Evolutionary conservation across 805 yeast genomes (phyloP), one percentile per base, ranked within the genome.

Genomic region (Schizosaccharomyces cryophilus): DNA sequence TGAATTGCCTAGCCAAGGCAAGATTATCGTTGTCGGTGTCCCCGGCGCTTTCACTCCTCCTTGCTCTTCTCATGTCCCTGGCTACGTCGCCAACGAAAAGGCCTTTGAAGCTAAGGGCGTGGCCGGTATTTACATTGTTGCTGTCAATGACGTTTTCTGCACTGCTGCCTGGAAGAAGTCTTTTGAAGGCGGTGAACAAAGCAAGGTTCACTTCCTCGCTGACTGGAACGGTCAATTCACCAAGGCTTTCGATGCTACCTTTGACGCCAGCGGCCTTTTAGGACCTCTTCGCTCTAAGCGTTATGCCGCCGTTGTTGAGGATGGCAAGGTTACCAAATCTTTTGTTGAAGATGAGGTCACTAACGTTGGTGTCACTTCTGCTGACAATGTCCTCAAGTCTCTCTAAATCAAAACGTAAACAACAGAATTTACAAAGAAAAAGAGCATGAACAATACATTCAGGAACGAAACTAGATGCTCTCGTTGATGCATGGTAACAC

Each of bases 111-210:
- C 74, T 35, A 83, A 84, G 72, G 95, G 95, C n/a, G 76, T 79
- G 72, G 66, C 72, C 30, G 72, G 79, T 58, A 71, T 87, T 60
- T 80, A 76, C 66, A 80, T 88, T 54, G 79, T 88, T 42, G 77
- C 93, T 21, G 95, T 86, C 59, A 88, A 88, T 71, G 96, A 88
- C 69, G 78, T 93, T 2, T 88, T 88, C 70, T 95, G 87, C 60
- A 80, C 82, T 68, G 78, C 80, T 66, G 89, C 93, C 0, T 88
- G 95, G 95, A 80, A 79, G 55, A 78, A 81, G 62, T 67, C 62
- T 1, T 63, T 73, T 42, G 65, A 62, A 35, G 66, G 64, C 21
- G 66, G 66, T 55, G 63, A 64, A 38, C 60, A 61, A 21, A 21
- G 29, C n/a, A 71, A 73, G 61, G 72, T 83, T 61, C 76, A 78